Evolutionary conservation across 1,139 yeast species (phyloP).

Genomic region (Pneumocystis oryctolagi): DNA sequence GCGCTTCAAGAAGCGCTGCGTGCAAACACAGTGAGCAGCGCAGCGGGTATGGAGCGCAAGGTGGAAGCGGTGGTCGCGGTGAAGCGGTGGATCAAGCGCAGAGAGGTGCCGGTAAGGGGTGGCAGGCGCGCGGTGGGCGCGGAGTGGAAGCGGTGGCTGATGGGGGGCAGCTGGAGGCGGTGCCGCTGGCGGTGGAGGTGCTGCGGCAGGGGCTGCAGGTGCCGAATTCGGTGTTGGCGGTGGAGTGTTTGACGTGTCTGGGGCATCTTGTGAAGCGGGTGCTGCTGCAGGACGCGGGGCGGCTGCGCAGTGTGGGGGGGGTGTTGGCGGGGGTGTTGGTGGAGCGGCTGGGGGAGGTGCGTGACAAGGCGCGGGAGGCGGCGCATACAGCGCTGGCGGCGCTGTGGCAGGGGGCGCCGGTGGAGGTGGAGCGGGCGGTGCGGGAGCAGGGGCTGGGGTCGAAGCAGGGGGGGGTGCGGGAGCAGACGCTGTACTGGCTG

Average conservation of each 20-base stretch:
- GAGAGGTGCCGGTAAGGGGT: background rate
- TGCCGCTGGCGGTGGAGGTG: background rate
- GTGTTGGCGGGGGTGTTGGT: conserved; percentile 45
- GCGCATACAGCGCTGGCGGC: conserved; percentile 48
- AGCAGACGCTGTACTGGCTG: conserved; percentile 21
- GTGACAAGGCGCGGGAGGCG: conserved; percentile 31
- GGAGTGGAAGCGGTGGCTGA: too few relatives aligned
- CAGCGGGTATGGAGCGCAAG: background rate
- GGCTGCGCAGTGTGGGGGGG: conserved; percentile 36
- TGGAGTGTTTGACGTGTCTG: conserved; percentile 40
- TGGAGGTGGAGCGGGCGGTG: conserved; percentile 37
- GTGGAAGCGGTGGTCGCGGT: background rate
- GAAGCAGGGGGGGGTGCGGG: conserved; percentile 29
- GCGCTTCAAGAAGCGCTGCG: background rate
- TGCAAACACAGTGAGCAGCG: background rate
- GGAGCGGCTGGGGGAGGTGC: conserved; percentile 37
- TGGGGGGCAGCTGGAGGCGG: background rate
- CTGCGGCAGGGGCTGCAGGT: background rate
- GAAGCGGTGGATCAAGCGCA: background rate
- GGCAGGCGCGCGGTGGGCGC: too few relatives aligned
- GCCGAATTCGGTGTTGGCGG: background rate
- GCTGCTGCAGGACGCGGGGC: conserved; percentile 52
- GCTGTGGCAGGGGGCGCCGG: conserved; percentile 47
- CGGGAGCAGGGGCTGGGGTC: conserved; percentile 39
- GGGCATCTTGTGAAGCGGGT: conserved; percentile 67